These are phyloP conservation scores for Amanita pseudoporphyria DNA, from an alignment of 768 basidiomycete genomes.

Conservation along the genomic window DNA sequence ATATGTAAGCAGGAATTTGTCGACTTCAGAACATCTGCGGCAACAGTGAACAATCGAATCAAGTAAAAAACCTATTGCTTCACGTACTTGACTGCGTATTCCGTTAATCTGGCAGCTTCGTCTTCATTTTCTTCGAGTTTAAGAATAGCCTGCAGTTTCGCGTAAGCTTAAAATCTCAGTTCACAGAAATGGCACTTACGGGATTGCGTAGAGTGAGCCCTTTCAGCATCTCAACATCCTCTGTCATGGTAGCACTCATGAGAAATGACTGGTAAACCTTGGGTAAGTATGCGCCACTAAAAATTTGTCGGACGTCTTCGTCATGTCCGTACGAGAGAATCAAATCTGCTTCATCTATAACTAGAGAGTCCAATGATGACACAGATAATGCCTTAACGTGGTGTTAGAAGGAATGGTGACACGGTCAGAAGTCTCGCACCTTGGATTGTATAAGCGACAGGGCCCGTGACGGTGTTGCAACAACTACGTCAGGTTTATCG, in stretches of 20 bases:
- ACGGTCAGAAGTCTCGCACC: slow-evolving; percentile 8
- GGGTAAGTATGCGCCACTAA: slow-evolving; percentile 61
- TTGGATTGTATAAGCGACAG: slow-evolving; percentile 26
- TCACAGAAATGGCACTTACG: slow-evolving; percentile 28
- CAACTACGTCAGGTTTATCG: slow-evolving; percentile 30
- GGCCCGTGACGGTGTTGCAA: slow-evolving; percentile 29
- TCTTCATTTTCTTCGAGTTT: slow-evolving; percentile 85
- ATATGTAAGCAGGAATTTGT: slow-evolving; percentile 95
- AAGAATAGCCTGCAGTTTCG: slow-evolving; percentile 54
- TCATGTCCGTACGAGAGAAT: slow-evolving; percentile 96
- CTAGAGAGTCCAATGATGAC: slow-evolving; percentile 66
- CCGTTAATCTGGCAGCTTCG: slow-evolving; percentile 69
- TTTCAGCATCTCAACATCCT: slow-evolving; percentile 88
- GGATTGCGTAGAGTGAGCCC: slow-evolving; percentile 82
- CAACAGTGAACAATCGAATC: slow-evolving; percentile 4
- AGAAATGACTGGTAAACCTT: slow-evolving; percentile 86
- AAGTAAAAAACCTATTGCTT: not conserved
- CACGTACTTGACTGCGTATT: slow-evolving; percentile 71
- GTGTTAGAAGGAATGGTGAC: not conserved
- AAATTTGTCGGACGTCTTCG: slow-evolving; percentile 70
- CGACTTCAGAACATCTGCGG: slow-evolving; percentile 76
- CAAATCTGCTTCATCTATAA: slow-evolving; percentile 97
- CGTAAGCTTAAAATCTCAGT: slow-evolving; percentile 1
- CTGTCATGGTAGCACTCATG: slow-evolving; percentile 97
- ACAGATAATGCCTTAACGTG: slow-evolving; percentile 49